A percentile compares a stretch with the other conserved stretches of the same genome.
phyloP scores from a whole-genome alignment of 306 rosid genomes.

The Lathyrus sativus region DNA sequence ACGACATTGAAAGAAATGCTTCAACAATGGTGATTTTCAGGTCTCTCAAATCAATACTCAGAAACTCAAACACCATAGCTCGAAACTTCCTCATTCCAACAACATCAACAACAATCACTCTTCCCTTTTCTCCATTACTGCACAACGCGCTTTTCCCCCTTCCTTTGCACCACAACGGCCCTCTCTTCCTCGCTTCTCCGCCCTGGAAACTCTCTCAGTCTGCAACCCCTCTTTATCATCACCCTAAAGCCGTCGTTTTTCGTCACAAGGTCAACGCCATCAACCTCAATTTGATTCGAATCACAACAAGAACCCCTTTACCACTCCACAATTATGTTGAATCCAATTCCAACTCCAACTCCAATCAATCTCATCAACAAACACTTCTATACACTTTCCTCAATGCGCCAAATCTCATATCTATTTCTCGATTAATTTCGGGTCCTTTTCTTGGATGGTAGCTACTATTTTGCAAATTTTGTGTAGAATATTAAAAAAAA shows the following conservation, averaged over 20 bases:
- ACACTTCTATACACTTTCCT: conserved; percentile 51
- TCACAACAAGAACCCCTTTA: conserved; percentile 35
- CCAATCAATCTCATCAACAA: not conserved
- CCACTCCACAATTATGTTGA: conserved; percentile 52
- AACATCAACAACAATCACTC: conserved; percentile 23
- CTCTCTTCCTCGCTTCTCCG: conserved; percentile 73
- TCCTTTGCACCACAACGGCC: conserved; percentile 45
- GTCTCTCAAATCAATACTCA: conserved; percentile 45
- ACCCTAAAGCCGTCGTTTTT: conserved; percentile 54
- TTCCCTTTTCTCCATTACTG: conserved; percentile 6
- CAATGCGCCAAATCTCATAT: conserved; percentile 77
- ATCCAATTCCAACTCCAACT: conserved; percentile 3
- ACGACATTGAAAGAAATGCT: conserved; percentile 16
- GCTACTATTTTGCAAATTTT: not conserved
- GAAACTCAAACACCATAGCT: conserved; percentile 38
- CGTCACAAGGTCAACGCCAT: conserved; percentile 55
- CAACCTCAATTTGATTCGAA: conserved; percentile 54
- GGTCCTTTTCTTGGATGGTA: conserved; percentile 96
- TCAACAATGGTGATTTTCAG: conserved; percentile 62
- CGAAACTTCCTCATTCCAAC: conserved; percentile 61
- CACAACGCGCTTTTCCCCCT: conserved; percentile 43
- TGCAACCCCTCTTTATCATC: conserved; percentile 77
- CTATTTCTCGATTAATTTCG: conserved; percentile 64
- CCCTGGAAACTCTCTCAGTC: conserved; percentile 96
- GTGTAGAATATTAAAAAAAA: not conserved